Evolutionary conservation across 768 basidiomycete species (phyloP), one percentile per base, ranked within the genome.

Genomic region (Pholiota molesta): DNA sequence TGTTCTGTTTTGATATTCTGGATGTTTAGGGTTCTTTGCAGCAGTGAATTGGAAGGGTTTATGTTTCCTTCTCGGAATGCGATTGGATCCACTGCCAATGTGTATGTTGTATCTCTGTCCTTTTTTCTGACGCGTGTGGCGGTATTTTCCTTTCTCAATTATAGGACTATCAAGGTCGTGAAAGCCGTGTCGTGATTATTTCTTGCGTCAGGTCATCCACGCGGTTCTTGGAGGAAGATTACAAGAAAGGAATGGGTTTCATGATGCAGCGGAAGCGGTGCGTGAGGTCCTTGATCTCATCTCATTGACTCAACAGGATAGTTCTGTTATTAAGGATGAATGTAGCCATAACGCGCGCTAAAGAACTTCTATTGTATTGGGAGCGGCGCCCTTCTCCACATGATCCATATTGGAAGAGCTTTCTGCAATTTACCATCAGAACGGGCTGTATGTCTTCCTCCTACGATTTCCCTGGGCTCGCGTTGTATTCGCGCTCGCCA

Each of bases 261-360:
- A 72, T 83, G 17, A 77, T 74, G 57, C 81, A 83, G 61, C 72
- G 78, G 29, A 84, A 84, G 68, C 70, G 83, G 83, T 80, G 54
- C 21, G 71, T 60, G 5, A 55, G 45, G 13, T 10, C 33, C n/a
- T 49, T 45, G 61, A 11, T 53, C 26, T 29, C 26, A 13, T 37
- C 10, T 42, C 31, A 31, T 49, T 55, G 17, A 47, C 14, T 16
- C 26, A 39, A 16, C 21, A 28, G 31, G 35, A 26, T 47, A 26
- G 57, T 26, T 6, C 35, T 37, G 13, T 13, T 14, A 14, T 54
- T 3, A 52, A 84, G 83, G 61, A 82, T 84, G 82, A 84, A 84
- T 59, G 83, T 83, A 8, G 80, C 81, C 10, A 82, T 84, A 29
- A 83, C 83, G 2, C 81, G 83, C n/a, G 83, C 83, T 3, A 83